phyloP scores from a whole-genome alignment of 345 rosid species.

The Odontarrhena argentea region DNA sequence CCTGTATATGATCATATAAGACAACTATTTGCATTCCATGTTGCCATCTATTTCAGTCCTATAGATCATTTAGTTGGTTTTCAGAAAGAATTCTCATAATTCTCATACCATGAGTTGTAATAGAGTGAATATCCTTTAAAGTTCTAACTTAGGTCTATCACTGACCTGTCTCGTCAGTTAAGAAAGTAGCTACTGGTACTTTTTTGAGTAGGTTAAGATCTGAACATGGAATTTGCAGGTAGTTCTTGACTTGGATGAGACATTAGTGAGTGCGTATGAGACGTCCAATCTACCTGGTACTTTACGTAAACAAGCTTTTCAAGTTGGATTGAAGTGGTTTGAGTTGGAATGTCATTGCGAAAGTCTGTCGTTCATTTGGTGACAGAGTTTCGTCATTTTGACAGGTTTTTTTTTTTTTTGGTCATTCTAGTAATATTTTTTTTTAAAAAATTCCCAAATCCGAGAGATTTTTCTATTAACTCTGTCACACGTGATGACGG shows the following conservation, averaged over 20 bases:
- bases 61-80: conserved; percentile 4
- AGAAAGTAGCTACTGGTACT: neutral
- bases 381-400: too few species aligned
- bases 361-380: too few species aligned
- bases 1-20: too few species aligned
- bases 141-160: neutral
- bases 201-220: conserved; percentile 11
- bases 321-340: conserved; percentile 80
- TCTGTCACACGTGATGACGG: too few species aligned
- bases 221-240: conserved; percentile 51
- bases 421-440: too few species aligned
- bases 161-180: neutral
- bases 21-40: too few species aligned
- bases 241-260: conserved; percentile 94
- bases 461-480: too few species aligned
- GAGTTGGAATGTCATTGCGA: conserved; percentile 91
- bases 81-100: neutral
- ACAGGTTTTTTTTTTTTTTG: too few species aligned
- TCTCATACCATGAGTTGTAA: neutral
- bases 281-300: conserved; percentile 55
- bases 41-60: neutral
- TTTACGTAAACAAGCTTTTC: conserved; percentile 59
- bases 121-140: neutral
- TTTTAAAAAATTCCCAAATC: too few species aligned
- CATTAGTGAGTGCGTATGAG: conserved; percentile 41